These are phyloP conservation scores for Rhypophila decipiens DNA, from an alignment of 495 filamentous ascomycete species.

Conservation along the genomic window DNA sequence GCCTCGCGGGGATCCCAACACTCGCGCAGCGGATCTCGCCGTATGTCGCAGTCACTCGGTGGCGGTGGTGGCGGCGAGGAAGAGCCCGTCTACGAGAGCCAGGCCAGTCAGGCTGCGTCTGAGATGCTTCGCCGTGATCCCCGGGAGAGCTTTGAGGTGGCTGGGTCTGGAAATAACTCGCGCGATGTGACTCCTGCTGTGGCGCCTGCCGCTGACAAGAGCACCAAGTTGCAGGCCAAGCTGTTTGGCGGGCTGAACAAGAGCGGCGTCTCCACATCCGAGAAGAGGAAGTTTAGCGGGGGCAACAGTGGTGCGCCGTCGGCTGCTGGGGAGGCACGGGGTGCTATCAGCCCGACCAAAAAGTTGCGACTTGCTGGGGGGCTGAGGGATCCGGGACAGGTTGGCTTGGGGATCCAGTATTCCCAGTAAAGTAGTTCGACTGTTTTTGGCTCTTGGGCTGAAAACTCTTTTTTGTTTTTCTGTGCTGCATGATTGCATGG, in stretches of 20 bases:
- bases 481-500: too few species aligned
- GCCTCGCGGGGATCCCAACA: slow-evolving; percentile 32
- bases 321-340: slow-evolving; percentile 32
- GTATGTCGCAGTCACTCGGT: slow-evolving; percentile 2
- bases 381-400: slow-evolving; percentile 24
- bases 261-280: slow-evolving; percentile 27
- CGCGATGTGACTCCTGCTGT: slow-evolving; percentile 36
- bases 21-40: slow-evolving; percentile 12
- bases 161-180: slow-evolving; percentile 33
- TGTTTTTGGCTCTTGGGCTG: too few species aligned
- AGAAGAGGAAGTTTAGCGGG: slow-evolving; percentile 57
- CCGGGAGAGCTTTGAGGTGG: slow-evolving; percentile 44
- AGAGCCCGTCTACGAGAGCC: slow-evolving; percentile 40
- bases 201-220: slow-evolving; percentile 31
- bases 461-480: too few species aligned
- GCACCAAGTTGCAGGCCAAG: slow-evolving; percentile 55
- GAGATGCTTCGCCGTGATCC: slow-evolving; percentile 50
- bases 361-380: slow-evolving; percentile 49
- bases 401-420: slow-evolving; percentile 61
- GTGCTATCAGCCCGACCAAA: slow-evolving; percentile 46
- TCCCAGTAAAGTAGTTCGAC: too few species aligned
- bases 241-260: slow-evolving; percentile 64
- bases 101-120: slow-evolving; percentile 47
- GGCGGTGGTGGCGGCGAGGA: slow-evolving; percentile 24
- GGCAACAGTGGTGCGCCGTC: too few species aligned